A percentile compares a stretch with the other conserved stretches of the same genome.
Conservation (phyloP, 78 protist genomes). For the Polysphondylium violaceum region DNA sequence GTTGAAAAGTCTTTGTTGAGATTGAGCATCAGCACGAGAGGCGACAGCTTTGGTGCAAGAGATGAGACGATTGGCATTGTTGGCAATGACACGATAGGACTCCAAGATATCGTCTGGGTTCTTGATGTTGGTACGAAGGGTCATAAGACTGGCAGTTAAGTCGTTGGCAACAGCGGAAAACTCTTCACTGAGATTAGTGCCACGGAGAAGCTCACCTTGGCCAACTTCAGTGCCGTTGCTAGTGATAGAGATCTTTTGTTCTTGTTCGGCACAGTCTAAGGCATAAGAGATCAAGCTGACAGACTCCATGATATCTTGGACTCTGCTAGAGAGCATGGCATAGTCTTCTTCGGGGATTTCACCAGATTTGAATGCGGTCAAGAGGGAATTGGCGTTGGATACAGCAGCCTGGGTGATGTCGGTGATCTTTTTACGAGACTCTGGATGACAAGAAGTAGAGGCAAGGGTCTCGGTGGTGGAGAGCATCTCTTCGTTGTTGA, state of each 20-base stretch:
- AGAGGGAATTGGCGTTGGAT: neutral
- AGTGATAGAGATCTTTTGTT: constrained; percentile 11
- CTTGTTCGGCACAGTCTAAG: constrained; percentile 55
- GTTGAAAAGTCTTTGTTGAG: constrained; percentile 64
- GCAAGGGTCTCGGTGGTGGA: constrained; percentile 38
- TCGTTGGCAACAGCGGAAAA: constrained; percentile 58
- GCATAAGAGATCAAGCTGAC: constrained; percentile 29
- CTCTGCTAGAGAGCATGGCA: neutral
- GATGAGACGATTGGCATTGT: constrained; percentile 62
- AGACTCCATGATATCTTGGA: constrained; percentile 46
- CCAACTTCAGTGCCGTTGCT: constrained; percentile 27
- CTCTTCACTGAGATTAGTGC: constrained; percentile 38
- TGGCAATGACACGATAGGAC: constrained; percentile 48
- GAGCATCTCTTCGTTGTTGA: constrained; percentile 20
- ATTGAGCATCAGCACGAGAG: constrained; percentile 52
- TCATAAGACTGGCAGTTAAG: constrained; percentile 31
- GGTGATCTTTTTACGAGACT: constrained; percentile 11
- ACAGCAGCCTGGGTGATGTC: neutral
- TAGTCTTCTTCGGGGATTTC: constrained; percentile 44
- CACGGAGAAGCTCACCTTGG: constrained; percentile 8
- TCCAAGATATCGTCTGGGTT: constrained; percentile 75
- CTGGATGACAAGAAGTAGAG: constrained; percentile 62
- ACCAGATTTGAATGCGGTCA: constrained; percentile 45
- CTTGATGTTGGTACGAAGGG: constrained; percentile 42
- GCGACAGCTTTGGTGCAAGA: constrained; percentile 68